Evolutionary conservation across 805 yeast genomes (phyloP).

Genomic region (Danielozyma ontarioensis): DNA sequence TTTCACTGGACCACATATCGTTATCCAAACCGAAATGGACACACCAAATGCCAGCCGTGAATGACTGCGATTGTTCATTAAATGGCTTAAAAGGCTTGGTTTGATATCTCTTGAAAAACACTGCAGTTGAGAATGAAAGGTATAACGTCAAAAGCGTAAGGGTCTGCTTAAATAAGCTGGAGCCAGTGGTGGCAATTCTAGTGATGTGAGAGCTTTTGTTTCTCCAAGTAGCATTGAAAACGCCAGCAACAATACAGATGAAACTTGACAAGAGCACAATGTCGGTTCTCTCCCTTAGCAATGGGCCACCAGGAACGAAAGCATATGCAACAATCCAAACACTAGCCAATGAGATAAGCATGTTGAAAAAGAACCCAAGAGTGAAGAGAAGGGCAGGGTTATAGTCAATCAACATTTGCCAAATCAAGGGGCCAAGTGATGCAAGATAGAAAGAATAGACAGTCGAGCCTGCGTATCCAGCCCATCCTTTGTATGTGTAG

Average conservation of each 20-base stretch:
- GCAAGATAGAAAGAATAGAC: conserved; percentile 55
- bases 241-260: conserved; percentile 48
- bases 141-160: conserved; percentile 37
- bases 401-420: conserved; percentile 52
- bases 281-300: conserved; percentile 85
- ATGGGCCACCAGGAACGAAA: conserved; percentile 91
- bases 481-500: conserved; percentile 57
- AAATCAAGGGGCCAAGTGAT: conserved; percentile 54
- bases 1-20: conserved; percentile 96
- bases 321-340: conserved; percentile 99
- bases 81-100: conserved; percentile 60
- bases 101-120: conserved; percentile 53
- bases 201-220: conserved; percentile 16
- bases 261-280: conserved; percentile 59
- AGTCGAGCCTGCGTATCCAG: conserved; percentile 71
- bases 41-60: conserved; percentile 98
- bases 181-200: conserved; percentile 14
- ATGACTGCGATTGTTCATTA: conserved; percentile 49
- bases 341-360: conserved; percentile 66
- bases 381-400: conserved; percentile 52
- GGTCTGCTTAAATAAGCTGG: conserved; percentile 15
- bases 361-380: conserved; percentile 43
- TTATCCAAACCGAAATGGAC: conserved; percentile 96
- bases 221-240: conserved; percentile 32
- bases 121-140: conserved; percentile 48